A percentile compares a stretch with the other conserved stretches of the same genome.
phyloP scores from a whole-genome alignment of 352 stramenopile genomes.

The Elongisporangium senticosum region DNA sequence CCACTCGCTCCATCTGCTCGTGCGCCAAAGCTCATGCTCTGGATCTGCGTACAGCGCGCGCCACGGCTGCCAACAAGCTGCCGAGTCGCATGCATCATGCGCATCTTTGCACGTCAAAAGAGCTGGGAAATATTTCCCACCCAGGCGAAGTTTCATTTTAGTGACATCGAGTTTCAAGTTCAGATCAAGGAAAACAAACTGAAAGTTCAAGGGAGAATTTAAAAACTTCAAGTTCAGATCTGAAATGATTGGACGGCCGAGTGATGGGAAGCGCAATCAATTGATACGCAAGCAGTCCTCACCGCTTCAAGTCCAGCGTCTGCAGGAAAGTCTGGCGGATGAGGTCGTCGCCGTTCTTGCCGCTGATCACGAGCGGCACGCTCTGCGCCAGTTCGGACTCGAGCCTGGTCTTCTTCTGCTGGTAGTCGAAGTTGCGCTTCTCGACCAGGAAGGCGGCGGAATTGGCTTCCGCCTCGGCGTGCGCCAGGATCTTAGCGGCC shows the following conservation, averaged over 20 bases:
- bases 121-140: background rate
- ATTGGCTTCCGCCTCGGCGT: conserved; percentile 56
- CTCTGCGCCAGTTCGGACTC: conserved; percentile 47
- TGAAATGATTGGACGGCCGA: background rate
- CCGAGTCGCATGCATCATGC: background rate
- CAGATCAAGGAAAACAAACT: background rate
- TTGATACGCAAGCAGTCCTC: background rate
- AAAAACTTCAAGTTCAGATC: background rate
- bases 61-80: background rate
- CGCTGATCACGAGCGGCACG: conserved; percentile 74
- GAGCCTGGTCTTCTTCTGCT: conserved; percentile 63
- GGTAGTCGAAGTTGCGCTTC: conserved; percentile 76
- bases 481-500: conserved; percentile 41
- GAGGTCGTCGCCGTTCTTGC: conserved; percentile 78
- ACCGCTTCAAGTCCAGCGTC: conserved; percentile 17
- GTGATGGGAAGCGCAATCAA: background rate
- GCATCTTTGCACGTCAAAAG: background rate
- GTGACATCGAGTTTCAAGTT: background rate
- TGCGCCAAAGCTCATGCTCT: background rate
- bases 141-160: background rate
- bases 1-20: conserved; percentile 8
- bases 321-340: conserved; percentile 61
- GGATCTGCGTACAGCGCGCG: background rate
- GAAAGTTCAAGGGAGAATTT: background rate
- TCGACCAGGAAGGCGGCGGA: conserved; percentile 54